Base-by-base conservation (phyloP, 1,139 yeast genomes). In the Sugiyamaella novakii region DNA sequence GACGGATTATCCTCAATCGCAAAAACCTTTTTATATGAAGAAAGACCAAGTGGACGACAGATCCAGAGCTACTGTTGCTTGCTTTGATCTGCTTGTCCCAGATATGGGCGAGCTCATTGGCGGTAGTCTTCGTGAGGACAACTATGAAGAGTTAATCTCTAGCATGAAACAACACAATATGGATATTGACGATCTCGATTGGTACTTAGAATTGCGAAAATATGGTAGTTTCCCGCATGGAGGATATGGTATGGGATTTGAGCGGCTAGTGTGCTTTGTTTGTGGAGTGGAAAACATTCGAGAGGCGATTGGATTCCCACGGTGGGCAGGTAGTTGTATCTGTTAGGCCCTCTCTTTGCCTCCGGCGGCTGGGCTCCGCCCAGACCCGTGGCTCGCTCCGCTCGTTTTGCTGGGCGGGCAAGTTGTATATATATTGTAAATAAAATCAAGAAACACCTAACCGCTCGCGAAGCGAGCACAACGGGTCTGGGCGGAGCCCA, bases 81-180 rank as follows among this genome's bases (percentile, higher is more conserved):
- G 98, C 62, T 92, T 81, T 64, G 99, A 94, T 63, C 73, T 92
- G 48, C 71, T 92, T 5, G 79, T 91, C 18, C 98, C 98, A 0
- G 91, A 83, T 24, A 78, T 92, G 54, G 98, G 98, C n/a, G 98
- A 92, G 64, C 73, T 92, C n/a, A 83, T 88, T 2, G 98, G 98
- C 1, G 98, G 98, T 0, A 88, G 96, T 1, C 59, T 94, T 54
- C 86, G 99, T 67, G 96, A 92, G 60, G 87, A 87, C 61, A 69
- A 79, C 54, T 70, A 79, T 52, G 75, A 67, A 0, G 62, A 54
- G 15, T 69, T 92, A 14, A 59, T 73, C 2, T 53, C 55, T 1
- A 83, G 80, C 49, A 82, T 91, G 71, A 57, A 63, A 10, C 28
- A 29, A 1, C 42, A 50, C 4, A 71, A 70, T 1, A 79, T 82